Evolutionary conservation across 495 filamentous ascomycete genomes (phyloP).

Genomic region (Massariosphaeria phaeospora): DNA sequence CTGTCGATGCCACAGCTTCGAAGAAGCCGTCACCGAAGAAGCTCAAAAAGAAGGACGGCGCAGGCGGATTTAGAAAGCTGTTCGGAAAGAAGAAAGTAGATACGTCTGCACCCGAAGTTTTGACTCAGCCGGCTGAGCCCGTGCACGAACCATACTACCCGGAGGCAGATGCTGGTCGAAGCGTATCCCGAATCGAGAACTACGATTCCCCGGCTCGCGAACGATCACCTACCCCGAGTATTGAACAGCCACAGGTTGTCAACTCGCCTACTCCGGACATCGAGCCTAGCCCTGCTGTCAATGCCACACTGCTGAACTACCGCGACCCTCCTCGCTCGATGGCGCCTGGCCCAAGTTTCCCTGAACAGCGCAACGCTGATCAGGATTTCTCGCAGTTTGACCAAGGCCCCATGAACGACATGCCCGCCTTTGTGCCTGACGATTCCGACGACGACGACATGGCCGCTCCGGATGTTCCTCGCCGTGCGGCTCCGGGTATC

Average conservation of each 20-base stretch:
- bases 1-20: not conserved
- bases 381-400: slow-evolving; percentile 79
- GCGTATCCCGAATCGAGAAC: slow-evolving; percentile 32
- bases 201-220: slow-evolving; percentile 30
- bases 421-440: slow-evolving; percentile 76
- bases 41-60: slow-evolving; percentile 51
- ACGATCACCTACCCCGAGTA: slow-evolving; percentile 27
- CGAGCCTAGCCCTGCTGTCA: slow-evolving; percentile 19
- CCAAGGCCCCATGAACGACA: slow-evolving; percentile 81
- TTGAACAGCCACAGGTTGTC: slow-evolving; percentile 6
- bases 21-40: slow-evolving; percentile 43
- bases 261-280: slow-evolving; percentile 15
- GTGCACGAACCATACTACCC: not conserved
- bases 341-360: slow-evolving; percentile 57
- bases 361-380: slow-evolving; percentile 60
- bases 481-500: not conserved
- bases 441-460: slow-evolving; percentile 47
- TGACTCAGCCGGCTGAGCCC: slow-evolving; percentile 8
- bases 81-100: slow-evolving; percentile 55
- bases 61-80: slow-evolving; percentile 54
- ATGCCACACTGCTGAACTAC: slow-evolving; percentile 46
- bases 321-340: slow-evolving; percentile 48
- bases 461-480: slow-evolving; percentile 4
- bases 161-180: slow-evolving; percentile 18
- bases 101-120: not conserved